Conservation (phyloP, 352 stramenopile genomes). For the Pythium phragmitis region DNA sequence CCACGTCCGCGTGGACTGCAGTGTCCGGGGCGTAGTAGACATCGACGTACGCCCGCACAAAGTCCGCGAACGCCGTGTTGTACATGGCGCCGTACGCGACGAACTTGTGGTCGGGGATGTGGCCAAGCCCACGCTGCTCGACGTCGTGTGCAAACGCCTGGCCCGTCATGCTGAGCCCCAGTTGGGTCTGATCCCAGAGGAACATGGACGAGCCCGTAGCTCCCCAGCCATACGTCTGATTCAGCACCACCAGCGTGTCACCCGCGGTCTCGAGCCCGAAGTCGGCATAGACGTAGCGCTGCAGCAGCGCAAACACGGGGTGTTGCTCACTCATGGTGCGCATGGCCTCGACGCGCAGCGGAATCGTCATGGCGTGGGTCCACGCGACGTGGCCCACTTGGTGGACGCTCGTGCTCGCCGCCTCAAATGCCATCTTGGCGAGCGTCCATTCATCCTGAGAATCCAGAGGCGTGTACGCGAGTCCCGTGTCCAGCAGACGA, state of each 20-base stretch:
- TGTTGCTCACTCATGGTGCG: slow-evolving; percentile 24
- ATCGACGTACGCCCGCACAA: slow-evolving; percentile 27
- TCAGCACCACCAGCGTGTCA: slow-evolving; percentile 35
- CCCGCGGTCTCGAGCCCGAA: slow-evolving; percentile 41
- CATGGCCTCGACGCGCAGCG: slow-evolving; percentile 43
- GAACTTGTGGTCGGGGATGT: slow-evolving; percentile 39
- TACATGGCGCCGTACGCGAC: slow-evolving; percentile 35
- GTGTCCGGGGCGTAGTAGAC: slow-evolving; percentile 35
- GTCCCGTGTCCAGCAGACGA: slow-evolving; percentile 13
- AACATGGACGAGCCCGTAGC: slow-evolving; percentile 33
- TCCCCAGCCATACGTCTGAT: slow-evolving; percentile 48
- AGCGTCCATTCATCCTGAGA: slow-evolving; percentile 20
- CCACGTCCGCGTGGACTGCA: slow-evolving; percentile 30
- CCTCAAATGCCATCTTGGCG: slow-evolving; percentile 26
- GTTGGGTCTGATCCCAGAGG: slow-evolving; percentile 24
- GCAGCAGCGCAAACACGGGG: slow-evolving; percentile 30
- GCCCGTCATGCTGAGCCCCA: slow-evolving; percentile 24
- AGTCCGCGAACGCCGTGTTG: slow-evolving; percentile 29
- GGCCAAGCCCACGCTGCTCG: slow-evolving; percentile 24
- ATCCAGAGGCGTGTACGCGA: slow-evolving; percentile 23
- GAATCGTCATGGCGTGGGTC: slow-evolving; percentile 29
- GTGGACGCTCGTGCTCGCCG: slow-evolving; percentile 15
- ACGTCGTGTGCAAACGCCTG: slow-evolving; percentile 11
- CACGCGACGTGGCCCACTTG: slow-evolving; percentile 15
- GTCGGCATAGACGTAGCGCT: slow-evolving; percentile 37